Conservation (phyloP, 768 basidiomycete species). For the Auriscalpium vulgare region DNA sequence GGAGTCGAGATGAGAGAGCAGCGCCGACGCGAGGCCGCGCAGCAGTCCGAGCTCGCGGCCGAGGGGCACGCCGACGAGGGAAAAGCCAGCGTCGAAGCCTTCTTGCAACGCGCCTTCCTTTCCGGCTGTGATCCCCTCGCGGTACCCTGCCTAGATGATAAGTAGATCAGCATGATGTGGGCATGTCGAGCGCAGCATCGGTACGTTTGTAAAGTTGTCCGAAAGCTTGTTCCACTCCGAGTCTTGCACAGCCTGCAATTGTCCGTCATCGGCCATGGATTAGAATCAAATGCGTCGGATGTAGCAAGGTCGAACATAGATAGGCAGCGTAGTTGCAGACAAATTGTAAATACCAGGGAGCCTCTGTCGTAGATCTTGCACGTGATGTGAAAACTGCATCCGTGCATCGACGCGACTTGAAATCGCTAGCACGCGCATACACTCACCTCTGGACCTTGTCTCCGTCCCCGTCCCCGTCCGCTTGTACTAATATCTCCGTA, state of each 20-base stretch:
- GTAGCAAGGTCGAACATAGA: no score
- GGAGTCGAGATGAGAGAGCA: slow-evolving; percentile 49
- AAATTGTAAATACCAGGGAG: no score
- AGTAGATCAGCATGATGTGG: not conserved
- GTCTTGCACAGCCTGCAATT: slow-evolving; percentile 24
- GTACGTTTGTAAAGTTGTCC: slow-evolving; percentile 63
- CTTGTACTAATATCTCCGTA: no score
- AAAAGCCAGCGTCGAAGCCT: slow-evolving; percentile 87
- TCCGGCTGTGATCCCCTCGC: slow-evolving; percentile 92
- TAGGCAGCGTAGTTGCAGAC: no score
- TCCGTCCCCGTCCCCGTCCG: no score
- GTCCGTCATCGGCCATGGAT: not conserved
- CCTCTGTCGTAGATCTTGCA: no score
- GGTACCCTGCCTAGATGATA: slow-evolving; percentile 68
- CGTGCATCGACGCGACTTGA: no score
- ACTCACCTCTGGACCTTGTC: no score
- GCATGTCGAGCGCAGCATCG: slow-evolving; percentile 7
- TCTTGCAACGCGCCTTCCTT: slow-evolving; percentile 82
- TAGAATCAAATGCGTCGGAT: not conserved
- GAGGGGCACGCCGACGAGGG: slow-evolving; percentile 57
- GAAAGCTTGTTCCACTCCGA: slow-evolving; percentile 65
- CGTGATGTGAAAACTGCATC: no score
- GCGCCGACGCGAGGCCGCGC: slow-evolving; percentile 61
- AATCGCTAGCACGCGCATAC: no score
- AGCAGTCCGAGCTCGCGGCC: slow-evolving; percentile 73